These are phyloP conservation scores for Dictyostelium capitatum DNA, from an alignment of 78 protist species.

Conservation along the genomic window DNA sequence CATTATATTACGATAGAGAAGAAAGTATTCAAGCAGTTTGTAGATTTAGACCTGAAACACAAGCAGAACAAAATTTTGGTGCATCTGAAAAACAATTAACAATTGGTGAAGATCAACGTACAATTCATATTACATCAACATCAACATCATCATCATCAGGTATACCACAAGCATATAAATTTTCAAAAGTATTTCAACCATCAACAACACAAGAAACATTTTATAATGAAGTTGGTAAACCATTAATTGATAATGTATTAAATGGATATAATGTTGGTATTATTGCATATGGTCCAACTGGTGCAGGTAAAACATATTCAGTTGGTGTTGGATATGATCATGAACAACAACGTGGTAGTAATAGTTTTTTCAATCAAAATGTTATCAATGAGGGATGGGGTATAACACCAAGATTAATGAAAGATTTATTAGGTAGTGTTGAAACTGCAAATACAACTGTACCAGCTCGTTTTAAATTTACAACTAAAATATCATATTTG, in stretches of 20 bases:
- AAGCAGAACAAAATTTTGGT: not conserved
- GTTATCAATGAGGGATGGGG: conserved; percentile 30
- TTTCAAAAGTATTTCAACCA: conserved; percentile 30
- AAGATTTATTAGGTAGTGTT: not conserved
- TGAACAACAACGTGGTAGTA: not conserved
- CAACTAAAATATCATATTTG: conserved; percentile 12
- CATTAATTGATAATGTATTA: conserved; percentile 29
- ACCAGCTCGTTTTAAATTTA: not conserved
- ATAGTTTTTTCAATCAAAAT: not conserved
- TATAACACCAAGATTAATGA: conserved; percentile 40
- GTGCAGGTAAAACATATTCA: conserved; percentile 80
- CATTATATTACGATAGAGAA: conserved; percentile 1
- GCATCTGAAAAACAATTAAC: conserved; percentile 6
- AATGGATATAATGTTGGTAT: conserved; percentile 74
- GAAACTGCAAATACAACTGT: not conserved
- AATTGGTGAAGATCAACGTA: not conserved
- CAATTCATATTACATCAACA: not conserved
- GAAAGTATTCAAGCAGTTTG: conserved; percentile 47
- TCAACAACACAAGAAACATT: conserved; percentile 38
- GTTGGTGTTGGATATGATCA: not conserved
- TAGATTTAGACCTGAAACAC: conserved; percentile 43
- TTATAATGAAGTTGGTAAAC: conserved; percentile 24
- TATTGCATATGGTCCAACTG: conserved; percentile 78
- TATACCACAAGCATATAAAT: conserved; percentile 19
- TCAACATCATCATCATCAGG: not conserved